These are phyloP conservation scores for Candida frijolesensis DNA, from an alignment of 1,139 yeast species.

Conservation along the genomic window DNA sequence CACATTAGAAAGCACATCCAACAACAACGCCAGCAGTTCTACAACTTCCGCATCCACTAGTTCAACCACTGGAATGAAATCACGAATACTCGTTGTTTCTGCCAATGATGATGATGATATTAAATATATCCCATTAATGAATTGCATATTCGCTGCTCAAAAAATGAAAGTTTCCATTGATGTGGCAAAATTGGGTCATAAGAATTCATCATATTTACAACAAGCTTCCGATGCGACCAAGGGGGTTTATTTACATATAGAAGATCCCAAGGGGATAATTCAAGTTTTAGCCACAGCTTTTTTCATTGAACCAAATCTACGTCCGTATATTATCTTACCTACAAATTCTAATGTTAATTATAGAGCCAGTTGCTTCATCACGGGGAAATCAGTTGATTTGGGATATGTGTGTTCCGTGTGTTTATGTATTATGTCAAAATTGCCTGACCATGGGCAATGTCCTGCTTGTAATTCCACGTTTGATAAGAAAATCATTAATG, in stretches of 20 bases:
- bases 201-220: constrained; percentile 78
- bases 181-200: constrained; percentile 78
- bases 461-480: constrained; percentile 55
- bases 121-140: constrained; percentile 93
- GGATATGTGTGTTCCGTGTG: constrained; percentile 97
- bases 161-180: constrained; percentile 89
- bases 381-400: constrained; percentile 85
- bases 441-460: constrained; percentile 56
- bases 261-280: constrained; percentile 75
- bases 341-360: constrained; percentile 88
- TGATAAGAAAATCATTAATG: constrained; percentile 50
- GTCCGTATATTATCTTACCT: constrained; percentile 77
- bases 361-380: constrained; percentile 90
- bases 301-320: constrained; percentile 79
- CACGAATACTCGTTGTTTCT: constrained; percentile 74
- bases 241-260: constrained; percentile 80
- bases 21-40: constrained; percentile 11
- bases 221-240: constrained; percentile 96
- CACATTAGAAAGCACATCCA: constrained; percentile 24
- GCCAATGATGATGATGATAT: constrained; percentile 77
- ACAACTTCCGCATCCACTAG: constrained; percentile 12
- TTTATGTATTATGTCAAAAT: constrained; percentile 73
- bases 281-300: constrained; percentile 67
- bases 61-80: constrained; percentile 49
- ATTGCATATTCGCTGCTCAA: constrained; percentile 93